phyloP scores from a whole-genome alignment of 164 flowering plant genomes.

The Berberis thunbergii region DNA sequence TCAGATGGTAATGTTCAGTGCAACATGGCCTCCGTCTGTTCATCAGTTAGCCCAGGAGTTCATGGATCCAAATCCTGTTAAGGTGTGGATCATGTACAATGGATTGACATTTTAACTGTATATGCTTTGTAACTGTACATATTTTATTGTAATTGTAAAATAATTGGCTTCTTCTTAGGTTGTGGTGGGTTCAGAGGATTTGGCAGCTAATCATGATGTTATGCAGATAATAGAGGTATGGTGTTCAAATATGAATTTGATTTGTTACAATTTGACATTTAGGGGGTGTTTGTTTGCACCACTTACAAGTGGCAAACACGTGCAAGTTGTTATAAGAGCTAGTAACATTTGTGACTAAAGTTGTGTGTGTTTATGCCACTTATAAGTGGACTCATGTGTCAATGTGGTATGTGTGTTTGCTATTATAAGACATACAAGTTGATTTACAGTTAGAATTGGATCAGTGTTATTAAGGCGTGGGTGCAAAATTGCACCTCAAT shows the following conservation, averaged over 20 bases:
- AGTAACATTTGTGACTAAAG: no score
- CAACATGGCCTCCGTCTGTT: conserved; percentile 92
- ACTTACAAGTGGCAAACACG: no score
- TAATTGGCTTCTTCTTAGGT: conserved; percentile 33
- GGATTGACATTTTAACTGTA: background rate
- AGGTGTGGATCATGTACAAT: conserved; percentile 39
- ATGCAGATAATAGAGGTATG: conserved; percentile 98
- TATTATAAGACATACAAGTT: no score
- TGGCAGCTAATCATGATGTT: conserved; percentile 98
- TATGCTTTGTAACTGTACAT: background rate
- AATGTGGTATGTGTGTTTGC: no score
- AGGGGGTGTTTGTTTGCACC: no score
- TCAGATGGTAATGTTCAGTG: conserved; percentile 98
- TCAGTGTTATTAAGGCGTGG: no score
- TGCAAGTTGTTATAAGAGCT: no score
- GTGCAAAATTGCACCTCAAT: no score
- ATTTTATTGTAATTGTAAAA: background rate
- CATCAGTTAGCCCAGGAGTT: conserved; percentile 88
- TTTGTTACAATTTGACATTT: no score
- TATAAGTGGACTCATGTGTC: no score
- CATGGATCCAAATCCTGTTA: conserved; percentile 73
- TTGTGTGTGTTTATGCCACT: no score
- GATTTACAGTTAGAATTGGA: no score
- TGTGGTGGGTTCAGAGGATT: conserved; percentile 96
- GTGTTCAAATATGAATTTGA: background rate